Evolutionary conservation across 805 yeast species (phyloP), one percentile per base, ranked within the genome.

Genomic region (Suhomyces sp.): DNA sequence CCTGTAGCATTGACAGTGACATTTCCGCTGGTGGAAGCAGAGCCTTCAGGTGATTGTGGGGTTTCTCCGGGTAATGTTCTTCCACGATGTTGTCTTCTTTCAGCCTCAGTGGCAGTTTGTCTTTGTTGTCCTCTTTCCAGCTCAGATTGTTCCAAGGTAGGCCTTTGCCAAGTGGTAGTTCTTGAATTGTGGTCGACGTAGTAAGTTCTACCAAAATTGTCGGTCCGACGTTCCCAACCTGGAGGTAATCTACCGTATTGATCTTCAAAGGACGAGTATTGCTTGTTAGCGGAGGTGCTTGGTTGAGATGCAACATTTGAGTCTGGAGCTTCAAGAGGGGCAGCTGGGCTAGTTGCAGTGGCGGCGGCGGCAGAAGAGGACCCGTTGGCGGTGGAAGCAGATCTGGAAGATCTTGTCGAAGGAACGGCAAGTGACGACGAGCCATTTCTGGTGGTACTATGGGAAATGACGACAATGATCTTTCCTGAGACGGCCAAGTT

Each of bases 181-280:
- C 97, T 81, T 14, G 96, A 86, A 61, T 91, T 88, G 66, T 93
- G 99, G 65, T 93, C 99, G 23, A 93, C 98, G 58, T 91, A 93
- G 64, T 93, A 93, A 1, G 98, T 91, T 56, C 99, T 79, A 19
- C 98, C 98, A 54, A 88, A 86, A 60, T 88, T 88, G 61, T 93
- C 99, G 1, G 98, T 90, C 65, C 98, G 78, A 51, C 98, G 81
- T 63, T 93, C 99, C 98, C 98, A 93, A 4, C 99, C 99, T 5
- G 96, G 88, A 3, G 98, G 99, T 48, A 93, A 72, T 56, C 96
- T 75, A 27, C 99, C 99, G 51, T 81, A 79, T 60, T 91, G 98
- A 65, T 93, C 99, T 64, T 93, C 98, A 59, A 93, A 93, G 2
- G 98, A 87, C 4, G 95, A 85, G 51, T 81, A 83, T 54, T 83